Conservation (phyloP, 306 rosid species). For the Malus sieversii region DNA sequence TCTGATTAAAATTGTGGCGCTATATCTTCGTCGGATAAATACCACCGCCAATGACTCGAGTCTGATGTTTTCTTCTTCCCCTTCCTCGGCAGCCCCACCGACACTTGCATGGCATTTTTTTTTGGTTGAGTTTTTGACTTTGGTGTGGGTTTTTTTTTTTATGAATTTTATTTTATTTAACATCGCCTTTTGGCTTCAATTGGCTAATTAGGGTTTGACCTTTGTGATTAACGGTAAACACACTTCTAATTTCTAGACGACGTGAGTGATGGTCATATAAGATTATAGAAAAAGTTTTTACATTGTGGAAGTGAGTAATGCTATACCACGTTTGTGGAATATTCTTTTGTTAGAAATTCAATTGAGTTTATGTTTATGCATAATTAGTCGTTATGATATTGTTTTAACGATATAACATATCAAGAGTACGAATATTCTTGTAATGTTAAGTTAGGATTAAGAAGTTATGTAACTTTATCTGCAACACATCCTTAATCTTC, state of each 20-base stretch:
- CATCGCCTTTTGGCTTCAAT: neutral
- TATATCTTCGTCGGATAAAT: constrained; percentile 7
- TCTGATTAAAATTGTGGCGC: neutral
- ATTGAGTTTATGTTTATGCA: neutral
- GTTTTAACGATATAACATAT: neutral
- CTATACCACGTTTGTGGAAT: neutral
- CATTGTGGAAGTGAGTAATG: neutral
- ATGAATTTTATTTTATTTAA: neutral
- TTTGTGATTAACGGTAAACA: neutral
- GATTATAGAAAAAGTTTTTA: no score
- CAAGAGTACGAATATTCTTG: no score
- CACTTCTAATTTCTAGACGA: neutral
- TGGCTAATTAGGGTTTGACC: neutral
- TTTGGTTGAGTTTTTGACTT: neutral
- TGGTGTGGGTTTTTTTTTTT: neutral
- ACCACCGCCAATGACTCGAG: constrained; percentile 11
- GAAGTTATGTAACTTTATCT: no score
- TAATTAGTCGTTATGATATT: no score
- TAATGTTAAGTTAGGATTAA: no score
- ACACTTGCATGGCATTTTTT: constrained; percentile 9
- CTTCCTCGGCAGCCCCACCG: constrained; percentile 7
- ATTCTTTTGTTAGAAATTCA: neutral
- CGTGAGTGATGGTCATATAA: neutral
- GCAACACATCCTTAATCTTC: neutral
- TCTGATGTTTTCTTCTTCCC: neutral